Base-by-base conservation (phyloP, 768 basidiomycete genomes). In the Suillus luteus region DNA sequence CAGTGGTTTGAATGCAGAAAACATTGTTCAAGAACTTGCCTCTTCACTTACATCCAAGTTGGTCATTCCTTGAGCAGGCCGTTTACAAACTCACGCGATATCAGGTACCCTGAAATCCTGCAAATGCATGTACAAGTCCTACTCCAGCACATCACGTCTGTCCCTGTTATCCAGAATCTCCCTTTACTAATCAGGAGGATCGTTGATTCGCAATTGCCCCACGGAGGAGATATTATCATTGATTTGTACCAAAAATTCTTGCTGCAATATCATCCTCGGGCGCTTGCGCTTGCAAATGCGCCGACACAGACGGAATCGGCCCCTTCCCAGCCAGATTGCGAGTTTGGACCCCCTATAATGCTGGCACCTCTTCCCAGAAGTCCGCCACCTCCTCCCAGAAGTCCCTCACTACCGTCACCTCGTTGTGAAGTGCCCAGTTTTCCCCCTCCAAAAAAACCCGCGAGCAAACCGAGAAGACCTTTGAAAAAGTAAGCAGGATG, bases 121-220 rank as follows among this genome's bases (percentile, higher is more conserved):
- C 62, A 70, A 41, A 67, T 72, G 66, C 66, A 75, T 11, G 67
- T 74, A 4, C 67, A 74, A 17, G 15, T 70, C 11, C 46, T 75
- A 14, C 66, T 69, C 55, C 4, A 63, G 0, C 40, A 64, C 46
- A 65, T 73, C 4, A 62, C 63, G 17, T 71, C 73, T 0, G 60
- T 41, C 3, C 14, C 62, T 0, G 65, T 73, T 9, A 65, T 68
- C 14, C 5, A 61, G 22, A 66, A 55, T 0, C 64, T 73, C 6
- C 59, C 65, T 7, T 51, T 37, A 2, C 43, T 75, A 5, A 60
- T 67, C 5, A 64, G 8, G 41, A 62, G 68, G 33, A 70, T 71
- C 8, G 69, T 65, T 1, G 44, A 65, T 19, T 65, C 63, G 40
- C 66, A 64, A 8, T 33, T 73, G 7, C 58, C 60, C 3, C 73